Base-by-base conservation (phyloP, 805 yeast genomes). In the Kuraishia ogatae region DNA sequence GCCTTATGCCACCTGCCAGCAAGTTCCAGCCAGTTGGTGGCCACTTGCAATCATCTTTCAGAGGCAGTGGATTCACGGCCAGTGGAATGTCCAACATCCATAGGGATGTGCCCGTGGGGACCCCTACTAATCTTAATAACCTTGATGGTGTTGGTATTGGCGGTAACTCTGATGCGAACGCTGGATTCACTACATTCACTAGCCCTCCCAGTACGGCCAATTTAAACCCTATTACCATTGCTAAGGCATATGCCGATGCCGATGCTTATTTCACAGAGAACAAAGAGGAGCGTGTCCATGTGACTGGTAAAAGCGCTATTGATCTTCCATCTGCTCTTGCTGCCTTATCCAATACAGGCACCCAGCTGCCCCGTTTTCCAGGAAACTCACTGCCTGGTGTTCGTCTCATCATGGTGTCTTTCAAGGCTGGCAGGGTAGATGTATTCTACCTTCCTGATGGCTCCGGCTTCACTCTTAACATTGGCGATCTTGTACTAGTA, bases 341-440 rank as follows among this genome's bases (percentile, higher is more conserved):
- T 15, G 55, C 56, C 17, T 52, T 56, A 13, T 69, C 60, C 64
- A 72, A 51, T 74, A 75, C 28, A 64, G 69, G 56, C 66, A 69
- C 62, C 69, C 75, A 35, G 60, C 66, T 55, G 69, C 79, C 70
- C 54, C 69, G 57, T 61, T 76, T 56, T 56, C 75, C 62, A 51
- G 54, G 54, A 7, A 69, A 39, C 64, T 65, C 58, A 64, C 61
- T 62, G 66, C 71, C 65, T 1, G 63, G 61, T 1, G 66, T 62
- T 53, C 72, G 71, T 57, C 73, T 88, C 55, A 79, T 83, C 39
- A 70, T 86, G 50, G 87, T 89, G 48, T 83, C 84, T 55, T 90
- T 90, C 72, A 90, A 91, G 66, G 82, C 85, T 28, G 89, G 90
- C 8, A 75, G 97, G 49, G 71, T 85, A 55, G 97, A 90, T 67